Conservation (phyloP, 2,329 filamentous ascomycete species). For the Beauveria australis region DNA sequence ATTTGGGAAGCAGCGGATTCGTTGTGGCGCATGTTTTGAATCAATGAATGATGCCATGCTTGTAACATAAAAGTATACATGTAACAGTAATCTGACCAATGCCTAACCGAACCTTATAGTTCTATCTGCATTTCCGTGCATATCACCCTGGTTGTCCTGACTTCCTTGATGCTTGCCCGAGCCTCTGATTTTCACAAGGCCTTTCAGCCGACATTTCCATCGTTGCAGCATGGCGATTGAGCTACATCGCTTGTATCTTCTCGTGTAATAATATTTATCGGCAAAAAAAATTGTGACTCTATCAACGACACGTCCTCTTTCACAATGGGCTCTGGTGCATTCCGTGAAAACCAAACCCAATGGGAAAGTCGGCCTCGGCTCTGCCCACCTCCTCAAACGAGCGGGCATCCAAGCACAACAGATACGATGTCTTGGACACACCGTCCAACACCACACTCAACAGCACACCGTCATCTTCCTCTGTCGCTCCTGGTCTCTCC, state of each 20-base stretch:
- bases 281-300: too few relatives aligned
- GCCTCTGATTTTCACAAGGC: too few relatives aligned
- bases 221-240: background rate
- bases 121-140: too few relatives aligned
- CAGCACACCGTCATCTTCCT: conserved; percentile 57
- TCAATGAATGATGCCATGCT: background rate
- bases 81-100: background rate
- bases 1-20: conserved; percentile 32
- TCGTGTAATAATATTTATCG: too few relatives aligned
- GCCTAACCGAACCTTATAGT: too few relatives aligned
- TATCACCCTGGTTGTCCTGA: too few relatives aligned
- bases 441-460: conserved; percentile 59
- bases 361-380: conserved; percentile 52
- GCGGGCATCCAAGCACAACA: conserved; percentile 56
- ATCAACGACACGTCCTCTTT: background rate
- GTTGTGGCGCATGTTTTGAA: conserved; percentile 38
- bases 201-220: background rate
- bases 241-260: background rate
- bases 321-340: conserved; percentile 26
- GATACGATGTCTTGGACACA: conserved; percentile 48
- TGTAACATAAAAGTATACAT: background rate
- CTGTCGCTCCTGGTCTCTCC: conserved; percentile 29
- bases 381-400: conserved; percentile 56
- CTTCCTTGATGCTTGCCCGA: too few relatives aligned
- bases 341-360: conserved; percentile 61